Percentiles rank a stretch among this genome's conserved stretches.
Evolutionary conservation across 2,329 filamentous ascomycete genomes (phyloP).

Genomic region (Dryadomyces quercus-mongolicae): DNA sequence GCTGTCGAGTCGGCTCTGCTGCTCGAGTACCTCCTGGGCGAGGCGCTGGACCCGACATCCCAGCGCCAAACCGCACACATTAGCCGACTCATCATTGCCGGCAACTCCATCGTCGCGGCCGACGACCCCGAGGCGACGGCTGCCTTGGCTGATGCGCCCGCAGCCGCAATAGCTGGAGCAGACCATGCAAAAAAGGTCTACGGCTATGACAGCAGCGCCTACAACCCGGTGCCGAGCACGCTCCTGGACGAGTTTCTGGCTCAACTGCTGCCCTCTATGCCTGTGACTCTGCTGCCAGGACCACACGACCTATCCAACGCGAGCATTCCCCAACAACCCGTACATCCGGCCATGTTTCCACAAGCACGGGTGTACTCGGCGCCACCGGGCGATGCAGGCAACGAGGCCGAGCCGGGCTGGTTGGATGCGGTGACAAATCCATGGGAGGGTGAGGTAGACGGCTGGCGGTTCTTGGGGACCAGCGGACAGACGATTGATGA

Average conservation of each 20-base stretch:
- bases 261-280: slow-evolving; percentile 70
- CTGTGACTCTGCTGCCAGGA: slow-evolving; percentile 81
- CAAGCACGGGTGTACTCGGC: slow-evolving; percentile 56
- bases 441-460: slow-evolving; percentile 81
- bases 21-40: slow-evolving; percentile 78
- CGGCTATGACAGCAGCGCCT: slow-evolving; percentile 80
- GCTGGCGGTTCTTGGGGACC: slow-evolving; percentile 76
- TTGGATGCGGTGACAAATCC: slow-evolving; percentile 88
- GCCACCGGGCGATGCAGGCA: slow-evolving; percentile 28
- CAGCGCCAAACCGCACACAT: slow-evolving; percentile 56
- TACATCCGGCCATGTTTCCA: slow-evolving; percentile 87
- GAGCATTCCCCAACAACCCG: slow-evolving; percentile 81
- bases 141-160: slow-evolving; percentile 10
- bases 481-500: slow-evolving; percentile 91
- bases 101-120: slow-evolving; percentile 61
- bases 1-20: slow-evolving; percentile 66
- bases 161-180: slow-evolving; percentile 16
- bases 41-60: slow-evolving; percentile 49
- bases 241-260: slow-evolving; percentile 76
- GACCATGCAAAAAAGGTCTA: slow-evolving; percentile 59
- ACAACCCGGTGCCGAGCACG: slow-evolving; percentile 76
- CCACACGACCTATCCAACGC: slow-evolving; percentile 77
- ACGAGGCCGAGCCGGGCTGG: slow-evolving; percentile 33
- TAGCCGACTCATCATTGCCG: slow-evolving; percentile 78
- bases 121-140: slow-evolving; percentile 16